Conservation (phyloP, 1,139 yeast species). For the Zygotorulaspora mrakii region DNA sequence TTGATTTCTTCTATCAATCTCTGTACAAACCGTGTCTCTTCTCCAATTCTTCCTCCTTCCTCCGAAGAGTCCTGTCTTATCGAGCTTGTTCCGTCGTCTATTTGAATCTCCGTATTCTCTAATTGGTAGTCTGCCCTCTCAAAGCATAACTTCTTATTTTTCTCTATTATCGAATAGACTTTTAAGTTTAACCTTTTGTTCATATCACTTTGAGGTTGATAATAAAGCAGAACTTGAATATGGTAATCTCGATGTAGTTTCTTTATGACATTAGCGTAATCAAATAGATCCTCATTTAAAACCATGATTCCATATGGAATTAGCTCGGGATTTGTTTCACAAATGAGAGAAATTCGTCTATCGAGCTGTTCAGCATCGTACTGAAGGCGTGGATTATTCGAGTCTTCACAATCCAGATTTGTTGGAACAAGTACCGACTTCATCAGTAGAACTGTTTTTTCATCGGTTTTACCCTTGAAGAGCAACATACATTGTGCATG, state of each 20-base stretch:
- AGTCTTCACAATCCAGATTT: slow-evolving; percentile 1
- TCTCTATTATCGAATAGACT: slow-evolving; percentile 3
- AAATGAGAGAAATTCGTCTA: slow-evolving; percentile 13
- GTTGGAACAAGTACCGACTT: slow-evolving; percentile 13
- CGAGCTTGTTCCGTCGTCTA: slow-evolving; percentile 2
- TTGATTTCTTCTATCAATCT: slow-evolving; percentile 21
- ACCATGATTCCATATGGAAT: slow-evolving; percentile 16
- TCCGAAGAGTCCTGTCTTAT: neutral
- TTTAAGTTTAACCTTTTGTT: slow-evolving; percentile 2
- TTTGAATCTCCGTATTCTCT: neutral
- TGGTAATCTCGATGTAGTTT: slow-evolving; percentile 1
- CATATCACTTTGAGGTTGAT: slow-evolving; percentile 15
- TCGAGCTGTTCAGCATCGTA: slow-evolving; percentile 12
- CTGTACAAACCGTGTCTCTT: slow-evolving; percentile 14
- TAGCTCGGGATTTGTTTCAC: slow-evolving; percentile 11
- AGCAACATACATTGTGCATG: slow-evolving; percentile 21
- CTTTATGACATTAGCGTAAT: slow-evolving; percentile 13
- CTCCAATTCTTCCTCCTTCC: slow-evolving; percentile 4
- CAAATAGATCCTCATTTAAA: slow-evolving; percentile 12
- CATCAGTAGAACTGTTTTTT: slow-evolving; percentile 2
- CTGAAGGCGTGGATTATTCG: slow-evolving; percentile 8
- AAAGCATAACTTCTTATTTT: neutral
- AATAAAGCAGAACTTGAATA: slow-evolving; percentile 9
- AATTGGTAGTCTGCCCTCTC: slow-evolving; percentile 7
- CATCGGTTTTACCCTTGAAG: slow-evolving; percentile 13